Conservation (phyloP, 257 asterid genomes). For the Scutellaria barbata region DNA sequence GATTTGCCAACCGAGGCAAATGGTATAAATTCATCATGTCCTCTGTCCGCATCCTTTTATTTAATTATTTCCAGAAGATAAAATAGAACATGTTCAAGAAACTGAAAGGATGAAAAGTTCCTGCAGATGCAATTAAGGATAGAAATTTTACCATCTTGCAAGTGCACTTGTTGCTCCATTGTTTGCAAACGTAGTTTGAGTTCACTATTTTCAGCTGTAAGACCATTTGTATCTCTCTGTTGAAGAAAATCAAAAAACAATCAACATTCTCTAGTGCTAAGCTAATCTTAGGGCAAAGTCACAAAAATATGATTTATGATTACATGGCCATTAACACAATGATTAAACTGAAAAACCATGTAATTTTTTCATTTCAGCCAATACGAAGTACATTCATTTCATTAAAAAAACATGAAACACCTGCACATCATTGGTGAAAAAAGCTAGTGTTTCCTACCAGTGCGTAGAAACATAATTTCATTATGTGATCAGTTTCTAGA, state of each 20-base stretch:
- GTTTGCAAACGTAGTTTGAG: slow-evolving; percentile 92
- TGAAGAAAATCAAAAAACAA: slow-evolving; percentile 28
- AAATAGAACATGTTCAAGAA: slow-evolving; percentile 21
- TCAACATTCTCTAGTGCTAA: slow-evolving; percentile 22
- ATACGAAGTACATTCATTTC: slow-evolving; percentile 11
- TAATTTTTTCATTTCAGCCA: not conserved
- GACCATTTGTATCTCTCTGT: slow-evolving; percentile 95
- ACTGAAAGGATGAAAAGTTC: slow-evolving; percentile 17
- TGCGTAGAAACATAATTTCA: not conserved
- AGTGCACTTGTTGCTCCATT: slow-evolving; percentile 92
- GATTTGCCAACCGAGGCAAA: slow-evolving; percentile 10
- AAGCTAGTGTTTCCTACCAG: not conserved
- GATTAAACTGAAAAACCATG: not conserved
- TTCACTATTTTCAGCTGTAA: slow-evolving; percentile 86
- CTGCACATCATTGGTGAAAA: not conserved
- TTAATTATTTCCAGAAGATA: slow-evolving; percentile 13
- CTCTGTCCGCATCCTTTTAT: slow-evolving; percentile 14
- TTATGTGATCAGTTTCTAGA: not conserved
- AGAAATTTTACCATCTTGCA: slow-evolving; percentile 80
- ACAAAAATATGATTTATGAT: slow-evolving; percentile 2
- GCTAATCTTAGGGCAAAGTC: slow-evolving; percentile 8
- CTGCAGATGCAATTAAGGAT: slow-evolving; percentile 19
- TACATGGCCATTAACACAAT: slow-evolving; percentile 10
- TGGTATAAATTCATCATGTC: slow-evolving; percentile 4
- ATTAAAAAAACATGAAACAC: slow-evolving; percentile 3